Percentiles rank a stretch among this genome's conserved stretches.
phyloP scores from a whole-genome alignment of 768 basidiomycete species.

The Pleurotus platypus region DNA sequence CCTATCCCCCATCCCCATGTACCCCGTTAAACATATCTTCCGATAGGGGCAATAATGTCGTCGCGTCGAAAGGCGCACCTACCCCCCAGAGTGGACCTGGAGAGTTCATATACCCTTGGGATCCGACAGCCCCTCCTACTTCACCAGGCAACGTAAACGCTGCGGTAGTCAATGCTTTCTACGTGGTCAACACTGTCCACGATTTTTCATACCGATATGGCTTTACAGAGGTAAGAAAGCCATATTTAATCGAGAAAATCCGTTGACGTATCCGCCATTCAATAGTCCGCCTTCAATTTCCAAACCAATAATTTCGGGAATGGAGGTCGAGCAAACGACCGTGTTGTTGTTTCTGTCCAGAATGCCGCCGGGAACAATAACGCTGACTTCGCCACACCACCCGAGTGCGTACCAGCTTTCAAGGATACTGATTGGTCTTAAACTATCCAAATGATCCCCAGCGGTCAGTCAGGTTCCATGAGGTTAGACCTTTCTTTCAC shows the following conservation, averaged over 20 bases:
- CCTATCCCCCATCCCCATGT: not conserved
- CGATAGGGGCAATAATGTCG: conserved; percentile 34
- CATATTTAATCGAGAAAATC: not conserved
- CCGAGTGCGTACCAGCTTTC: conserved; percentile 28
- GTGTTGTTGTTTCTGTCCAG: conserved; percentile 51
- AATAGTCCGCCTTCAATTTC: conserved; percentile 44
- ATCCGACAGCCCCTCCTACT: conserved; percentile 30
- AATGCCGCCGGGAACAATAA: conserved; percentile 40
- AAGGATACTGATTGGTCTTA: not conserved
- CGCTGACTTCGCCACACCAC: conserved; percentile 38
- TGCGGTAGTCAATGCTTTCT: conserved; percentile 53
- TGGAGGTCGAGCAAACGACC: conserved; percentile 46
- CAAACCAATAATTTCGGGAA: conserved; percentile 53
- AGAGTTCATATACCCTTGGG: conserved; percentile 35
- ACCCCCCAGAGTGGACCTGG: conserved; percentile 29
- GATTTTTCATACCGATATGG: conserved; percentile 46
- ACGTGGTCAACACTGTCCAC: conserved; percentile 57
- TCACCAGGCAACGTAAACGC: conserved; percentile 42
- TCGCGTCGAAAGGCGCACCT: conserved; percentile 27
- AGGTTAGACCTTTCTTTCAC: conserved; percentile 4
- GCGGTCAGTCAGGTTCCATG: conserved; percentile 38
- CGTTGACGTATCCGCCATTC: not conserved
- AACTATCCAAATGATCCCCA: conserved; percentile 2
- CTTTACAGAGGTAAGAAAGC: conserved; percentile 40
- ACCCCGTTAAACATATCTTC: not conserved